Evolutionary conservation across 495 filamentous ascomycete species (phyloP).

Genomic region (Letharia columbiana): DNA sequence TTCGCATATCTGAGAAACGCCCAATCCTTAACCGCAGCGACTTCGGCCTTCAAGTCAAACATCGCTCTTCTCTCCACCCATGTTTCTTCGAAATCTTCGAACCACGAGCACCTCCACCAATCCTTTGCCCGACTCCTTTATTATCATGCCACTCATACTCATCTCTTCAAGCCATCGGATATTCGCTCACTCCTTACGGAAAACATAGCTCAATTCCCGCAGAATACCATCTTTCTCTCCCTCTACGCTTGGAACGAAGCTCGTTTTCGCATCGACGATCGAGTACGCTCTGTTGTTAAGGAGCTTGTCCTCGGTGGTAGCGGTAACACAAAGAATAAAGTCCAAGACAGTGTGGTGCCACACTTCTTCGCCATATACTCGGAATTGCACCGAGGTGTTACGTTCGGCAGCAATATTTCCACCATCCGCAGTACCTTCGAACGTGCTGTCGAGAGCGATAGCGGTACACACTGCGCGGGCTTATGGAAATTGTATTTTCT

Average conservation of each 20-base stretch:
- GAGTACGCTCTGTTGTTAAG: slow-evolving; percentile 52
- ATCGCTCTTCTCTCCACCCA: slow-evolving; percentile 33
- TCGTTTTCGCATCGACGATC: slow-evolving; percentile 60
- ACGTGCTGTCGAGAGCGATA: slow-evolving; percentile 42
- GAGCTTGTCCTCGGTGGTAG: slow-evolving; percentile 34
- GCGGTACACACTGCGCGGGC: slow-evolving; percentile 33
- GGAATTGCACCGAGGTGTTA: slow-evolving; percentile 45
- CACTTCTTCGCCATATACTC: slow-evolving; percentile 60
- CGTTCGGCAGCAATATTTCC: slow-evolving; percentile 45
- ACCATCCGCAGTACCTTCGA: slow-evolving; percentile 64
- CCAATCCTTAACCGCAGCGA: slow-evolving; percentile 30
- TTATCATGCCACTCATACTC: slow-evolving; percentile 49
- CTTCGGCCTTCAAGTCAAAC: slow-evolving; percentile 45
- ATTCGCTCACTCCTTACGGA: slow-evolving; percentile 52
- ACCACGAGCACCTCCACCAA: slow-evolving; percentile 54
- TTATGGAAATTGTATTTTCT: slow-evolving; percentile 63
- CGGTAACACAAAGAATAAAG: slow-evolving; percentile 16
- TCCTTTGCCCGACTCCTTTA: slow-evolving; percentile 57
- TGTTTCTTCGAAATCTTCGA: slow-evolving; percentile 17
- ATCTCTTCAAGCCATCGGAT: slow-evolving; percentile 52
- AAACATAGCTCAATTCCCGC: slow-evolving; percentile 56
- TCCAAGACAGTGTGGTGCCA: slow-evolving; percentile 42
- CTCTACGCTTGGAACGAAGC: slow-evolving; percentile 64
- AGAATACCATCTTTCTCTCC: slow-evolving; percentile 69
- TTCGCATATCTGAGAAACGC: slow-evolving; percentile 51